These are phyloP conservation scores for Capillidium rhysosporum DNA, from an alignment of 371 early-diverging fungal species.

Conservation along the genomic window DNA sequence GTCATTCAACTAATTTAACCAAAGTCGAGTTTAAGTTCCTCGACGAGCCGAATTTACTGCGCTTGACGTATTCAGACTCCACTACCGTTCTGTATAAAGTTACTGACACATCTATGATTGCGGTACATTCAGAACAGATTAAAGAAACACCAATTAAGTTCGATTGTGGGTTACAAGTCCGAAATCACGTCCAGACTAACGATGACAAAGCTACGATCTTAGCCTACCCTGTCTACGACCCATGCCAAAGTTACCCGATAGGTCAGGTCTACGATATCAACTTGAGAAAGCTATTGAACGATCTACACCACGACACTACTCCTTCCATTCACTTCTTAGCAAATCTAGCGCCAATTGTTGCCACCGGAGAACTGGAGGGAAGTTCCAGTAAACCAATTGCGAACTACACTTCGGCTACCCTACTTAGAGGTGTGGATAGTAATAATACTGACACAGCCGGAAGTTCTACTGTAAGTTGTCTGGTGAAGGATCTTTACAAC, in stretches of 20 bases:
- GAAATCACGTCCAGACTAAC: too few species aligned
- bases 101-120: not conserved
- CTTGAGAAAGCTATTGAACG: not conserved
- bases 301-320: not conserved
- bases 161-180: not conserved
- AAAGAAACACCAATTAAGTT: too few species aligned
- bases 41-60: too few species aligned
- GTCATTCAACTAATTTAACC: not conserved
- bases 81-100: not conserved
- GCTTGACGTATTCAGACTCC: not conserved
- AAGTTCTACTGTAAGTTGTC: not conserved
- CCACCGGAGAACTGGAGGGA: too few species aligned
- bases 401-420: too few species aligned
- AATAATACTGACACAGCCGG: not conserved
- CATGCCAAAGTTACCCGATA: not conserved
- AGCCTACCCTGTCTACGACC: not conserved
- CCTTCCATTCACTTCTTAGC: not conserved
- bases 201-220: not conserved
- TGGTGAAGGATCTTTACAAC: not conserved
- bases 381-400: not conserved
- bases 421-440: too few species aligned
- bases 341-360: not conserved
- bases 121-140: not conserved
- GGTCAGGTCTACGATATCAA: conserved; percentile 1
- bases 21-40: too few species aligned